phyloP scores from a whole-genome alignment of 2,329 filamentous ascomycete species.

The Lasiodiplodia citricola region DNA sequence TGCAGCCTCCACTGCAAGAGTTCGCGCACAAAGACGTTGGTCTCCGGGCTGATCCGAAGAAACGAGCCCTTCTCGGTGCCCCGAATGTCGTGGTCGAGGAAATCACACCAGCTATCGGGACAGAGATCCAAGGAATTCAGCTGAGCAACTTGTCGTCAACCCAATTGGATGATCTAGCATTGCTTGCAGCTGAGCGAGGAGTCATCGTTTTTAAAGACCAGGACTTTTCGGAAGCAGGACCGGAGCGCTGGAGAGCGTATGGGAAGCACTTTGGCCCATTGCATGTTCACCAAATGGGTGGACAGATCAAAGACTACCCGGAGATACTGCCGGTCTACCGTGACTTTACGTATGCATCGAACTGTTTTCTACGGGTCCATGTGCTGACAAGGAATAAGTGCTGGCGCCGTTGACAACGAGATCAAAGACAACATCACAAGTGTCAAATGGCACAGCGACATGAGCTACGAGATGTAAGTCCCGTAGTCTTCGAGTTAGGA shows the following conservation, averaged over 20 bases:
- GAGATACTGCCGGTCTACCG: slow-evolving; percentile 16
- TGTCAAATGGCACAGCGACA: slow-evolving; percentile 25
- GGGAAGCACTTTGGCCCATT: slow-evolving; percentile 50
- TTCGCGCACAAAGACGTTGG: slow-evolving; percentile 41
- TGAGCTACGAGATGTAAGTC: slow-evolving; percentile 19
- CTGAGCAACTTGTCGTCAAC: slow-evolving; percentile 53
- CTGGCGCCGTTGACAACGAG: slow-evolving; percentile 18
- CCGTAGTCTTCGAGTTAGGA: too few species aligned
- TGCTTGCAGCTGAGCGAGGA: slow-evolving; percentile 48
- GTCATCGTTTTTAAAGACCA: slow-evolving; percentile 59
- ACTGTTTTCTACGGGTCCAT: not conserved
- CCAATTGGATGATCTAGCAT: slow-evolving; percentile 57
- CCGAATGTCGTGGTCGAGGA: slow-evolving; percentile 33
- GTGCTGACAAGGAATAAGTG: not conserved
- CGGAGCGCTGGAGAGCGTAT: slow-evolving; percentile 50
- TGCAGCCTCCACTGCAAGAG: slow-evolving; percentile 17
- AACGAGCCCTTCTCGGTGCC: slow-evolving; percentile 48
- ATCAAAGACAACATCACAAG: slow-evolving; percentile 22
- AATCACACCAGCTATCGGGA: slow-evolving; percentile 41
- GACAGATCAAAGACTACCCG: slow-evolving; percentile 21
- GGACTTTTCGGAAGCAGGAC: slow-evolving; percentile 54
- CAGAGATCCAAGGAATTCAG: slow-evolving; percentile 49
- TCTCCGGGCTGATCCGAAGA: slow-evolving; percentile 49
- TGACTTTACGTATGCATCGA: slow-evolving; percentile 5
- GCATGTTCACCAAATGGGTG: slow-evolving; percentile 20